These are phyloP conservation scores for Stereocaulon alpinum DNA, from an alignment of 495 filamentous ascomycete species.

Conservation along the genomic window DNA sequence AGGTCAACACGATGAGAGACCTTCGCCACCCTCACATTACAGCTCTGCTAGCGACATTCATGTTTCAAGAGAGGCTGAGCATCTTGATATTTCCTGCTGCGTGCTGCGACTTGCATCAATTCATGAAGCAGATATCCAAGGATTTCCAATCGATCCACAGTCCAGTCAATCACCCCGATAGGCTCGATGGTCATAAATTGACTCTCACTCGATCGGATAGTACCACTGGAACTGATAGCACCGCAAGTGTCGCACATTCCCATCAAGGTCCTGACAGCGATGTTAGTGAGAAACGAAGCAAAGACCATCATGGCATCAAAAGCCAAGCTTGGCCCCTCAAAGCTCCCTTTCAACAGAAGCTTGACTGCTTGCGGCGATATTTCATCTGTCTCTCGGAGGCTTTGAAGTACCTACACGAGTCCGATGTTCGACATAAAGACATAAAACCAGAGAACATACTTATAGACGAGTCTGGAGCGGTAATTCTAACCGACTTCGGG, in stretches of 20 bases:
- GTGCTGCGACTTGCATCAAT: neutral
- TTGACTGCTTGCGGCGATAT: conserved; percentile 11
- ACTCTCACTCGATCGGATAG: neutral
- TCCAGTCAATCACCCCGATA: too few relatives aligned
- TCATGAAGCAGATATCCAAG: neutral
- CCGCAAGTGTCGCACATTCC: neutral
- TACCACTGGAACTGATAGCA: neutral
- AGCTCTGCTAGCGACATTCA: neutral
- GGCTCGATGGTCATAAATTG: neutral
- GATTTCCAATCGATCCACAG: neutral
- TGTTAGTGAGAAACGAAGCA: neutral
- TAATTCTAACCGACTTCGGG: conserved; percentile 37
- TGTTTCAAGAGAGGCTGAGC: neutral
- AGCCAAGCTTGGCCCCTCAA: neutral
- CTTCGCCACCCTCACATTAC: conserved; percentile 3
- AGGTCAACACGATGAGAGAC: neutral
- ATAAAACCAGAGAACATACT: conserved; percentile 41
- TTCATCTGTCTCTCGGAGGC: conserved; percentile 22
- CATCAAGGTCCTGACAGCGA: neutral
- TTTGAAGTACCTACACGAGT: conserved; percentile 31
- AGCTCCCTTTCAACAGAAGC: neutral
- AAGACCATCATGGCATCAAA: neutral
- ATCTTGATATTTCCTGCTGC: conserved; percentile 6
- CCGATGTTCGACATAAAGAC: conserved; percentile 35
- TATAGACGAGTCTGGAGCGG: conserved; percentile 25